Conservation (phyloP, 2,329 filamentous ascomycete species). For the Claviceps fusiformis region DNA sequence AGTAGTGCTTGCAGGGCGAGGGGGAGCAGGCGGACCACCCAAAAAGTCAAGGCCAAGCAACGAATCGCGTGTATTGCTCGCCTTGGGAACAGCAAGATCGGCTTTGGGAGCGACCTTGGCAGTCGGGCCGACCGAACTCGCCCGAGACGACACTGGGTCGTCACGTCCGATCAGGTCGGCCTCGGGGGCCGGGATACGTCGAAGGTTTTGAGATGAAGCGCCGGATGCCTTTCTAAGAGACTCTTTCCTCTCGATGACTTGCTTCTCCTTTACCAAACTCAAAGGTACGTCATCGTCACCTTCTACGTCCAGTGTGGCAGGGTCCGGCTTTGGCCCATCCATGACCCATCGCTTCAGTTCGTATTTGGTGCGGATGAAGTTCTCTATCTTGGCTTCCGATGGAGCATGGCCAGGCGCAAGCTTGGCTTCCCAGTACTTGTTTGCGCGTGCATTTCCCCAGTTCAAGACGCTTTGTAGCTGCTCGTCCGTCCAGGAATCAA, state of each 20-base stretch:
- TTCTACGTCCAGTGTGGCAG: constrained; percentile 69
- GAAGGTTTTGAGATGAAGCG: constrained; percentile 26
- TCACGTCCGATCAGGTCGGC: constrained; percentile 77
- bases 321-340: constrained; percentile 90
- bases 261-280: constrained; percentile 53
- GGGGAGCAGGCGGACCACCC: constrained; percentile 57
- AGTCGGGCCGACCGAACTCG: constrained; percentile 59
- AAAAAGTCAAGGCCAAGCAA: constrained; percentile 89
- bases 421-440: constrained; percentile 98
- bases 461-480: constrained; percentile 85
- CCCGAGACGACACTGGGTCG: constrained; percentile 52
- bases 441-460: constrained; percentile 93
- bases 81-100: constrained; percentile 51
- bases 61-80: constrained; percentile 72
- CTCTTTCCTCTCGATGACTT: constrained; percentile 46
- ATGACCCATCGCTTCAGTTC: constrained; percentile 99
- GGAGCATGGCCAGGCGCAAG: constrained; percentile 81
- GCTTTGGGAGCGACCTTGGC: constrained; percentile 44
- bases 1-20: constrained; percentile 69
- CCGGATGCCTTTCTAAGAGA: constrained; percentile 47
- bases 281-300: constrained; percentile 70
- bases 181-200: constrained; percentile 29
- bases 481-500: constrained; percentile 97
- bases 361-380: constrained; percentile 98
- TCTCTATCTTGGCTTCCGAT: constrained; percentile 96